These are phyloP conservation scores for Quercus agrifolia DNA, from an alignment of 306 rosid genomes.

Conservation along the genomic window DNA sequence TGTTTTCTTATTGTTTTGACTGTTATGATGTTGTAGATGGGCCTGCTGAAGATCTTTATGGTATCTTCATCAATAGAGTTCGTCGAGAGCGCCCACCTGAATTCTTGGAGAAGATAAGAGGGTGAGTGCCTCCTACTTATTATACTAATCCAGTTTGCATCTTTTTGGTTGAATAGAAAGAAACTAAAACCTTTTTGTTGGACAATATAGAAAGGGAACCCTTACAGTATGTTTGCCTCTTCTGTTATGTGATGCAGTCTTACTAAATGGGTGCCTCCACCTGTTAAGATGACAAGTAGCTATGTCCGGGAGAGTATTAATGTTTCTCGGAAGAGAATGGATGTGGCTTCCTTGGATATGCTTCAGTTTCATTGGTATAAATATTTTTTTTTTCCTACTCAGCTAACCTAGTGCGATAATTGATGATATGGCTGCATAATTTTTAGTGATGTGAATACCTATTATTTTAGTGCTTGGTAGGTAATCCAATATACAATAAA, in stretches of 20 bases:
- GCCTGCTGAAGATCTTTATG: conserved; percentile 91
- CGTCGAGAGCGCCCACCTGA: conserved; percentile 93
- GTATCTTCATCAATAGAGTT: conserved; percentile 86
- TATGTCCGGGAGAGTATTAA: conserved; percentile 80
- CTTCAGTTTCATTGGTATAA: conserved; percentile 95
- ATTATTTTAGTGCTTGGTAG: background rate
- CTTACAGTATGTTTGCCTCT: conserved; percentile 12
- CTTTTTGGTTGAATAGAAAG: background rate
- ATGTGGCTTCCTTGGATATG: conserved; percentile 90
- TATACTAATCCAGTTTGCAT: background rate
- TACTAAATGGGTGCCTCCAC: conserved; percentile 98
- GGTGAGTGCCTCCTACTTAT: conserved; percentile 53
- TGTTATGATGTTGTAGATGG: conserved; percentile 58
- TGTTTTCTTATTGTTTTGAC: conserved; percentile 7
- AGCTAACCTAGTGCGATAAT: conserved; percentile 3
- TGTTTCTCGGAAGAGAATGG: conserved; percentile 93
- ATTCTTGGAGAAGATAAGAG: conserved; percentile 68
- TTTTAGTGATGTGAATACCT: background rate
- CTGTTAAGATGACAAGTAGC: conserved; percentile 92
- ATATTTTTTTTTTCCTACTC: background rate
- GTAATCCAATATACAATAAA: background rate
- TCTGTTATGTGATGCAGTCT: conserved; percentile 58
- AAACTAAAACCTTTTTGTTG: background rate
- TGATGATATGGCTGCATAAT: background rate
- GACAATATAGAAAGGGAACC: background rate